Conservation (phyloP, 2,329 filamentous ascomycete genomes). For the Alternaria gansuensis region DNA sequence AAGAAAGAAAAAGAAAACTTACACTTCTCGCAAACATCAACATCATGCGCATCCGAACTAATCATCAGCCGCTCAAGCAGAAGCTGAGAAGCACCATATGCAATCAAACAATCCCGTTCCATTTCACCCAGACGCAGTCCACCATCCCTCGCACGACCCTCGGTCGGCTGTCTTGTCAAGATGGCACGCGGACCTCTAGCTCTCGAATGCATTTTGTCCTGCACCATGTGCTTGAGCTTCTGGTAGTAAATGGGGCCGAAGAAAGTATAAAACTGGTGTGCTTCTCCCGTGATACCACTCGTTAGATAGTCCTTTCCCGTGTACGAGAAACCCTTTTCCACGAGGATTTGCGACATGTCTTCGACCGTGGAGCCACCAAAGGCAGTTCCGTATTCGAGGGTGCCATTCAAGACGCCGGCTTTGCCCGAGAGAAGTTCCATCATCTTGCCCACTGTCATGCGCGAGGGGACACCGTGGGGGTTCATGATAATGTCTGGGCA, state of each 20-base stretch:
- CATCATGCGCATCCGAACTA: constrained; percentile 85
- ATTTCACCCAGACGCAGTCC: constrained; percentile 95
- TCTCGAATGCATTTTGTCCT: constrained; percentile 99
- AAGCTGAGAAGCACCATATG: constrained; percentile 92
- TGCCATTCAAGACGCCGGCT: constrained; percentile 84
- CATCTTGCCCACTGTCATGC: constrained; percentile 99
- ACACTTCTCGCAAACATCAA: constrained; percentile 93
- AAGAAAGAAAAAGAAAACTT: constrained; percentile 12
- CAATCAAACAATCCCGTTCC: constrained; percentile 98
- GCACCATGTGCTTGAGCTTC: constrained; percentile 99
- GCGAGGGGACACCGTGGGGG: constrained; percentile 98
- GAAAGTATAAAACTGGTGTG: constrained; percentile 94
- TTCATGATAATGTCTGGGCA: constrained; percentile 99
- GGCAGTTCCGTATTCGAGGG: constrained; percentile 86
- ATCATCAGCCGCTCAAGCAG: constrained; percentile 94
- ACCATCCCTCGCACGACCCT: constrained; percentile 91
- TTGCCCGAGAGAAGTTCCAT: constrained; percentile 95
- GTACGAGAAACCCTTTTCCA: constrained; percentile 92
- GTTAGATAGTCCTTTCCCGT: constrained; percentile 98
- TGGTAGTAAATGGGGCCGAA: constrained; percentile 99
- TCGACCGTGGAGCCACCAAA: constrained; percentile 87
- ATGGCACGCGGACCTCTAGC: constrained; percentile 89
- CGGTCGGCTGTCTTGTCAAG: constrained; percentile 92
- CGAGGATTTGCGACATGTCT: constrained; percentile 85
- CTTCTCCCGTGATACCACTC: constrained; percentile 92